Conservation (phyloP, 495 filamentous ascomycete species). For the Darksidea phi region DNA sequence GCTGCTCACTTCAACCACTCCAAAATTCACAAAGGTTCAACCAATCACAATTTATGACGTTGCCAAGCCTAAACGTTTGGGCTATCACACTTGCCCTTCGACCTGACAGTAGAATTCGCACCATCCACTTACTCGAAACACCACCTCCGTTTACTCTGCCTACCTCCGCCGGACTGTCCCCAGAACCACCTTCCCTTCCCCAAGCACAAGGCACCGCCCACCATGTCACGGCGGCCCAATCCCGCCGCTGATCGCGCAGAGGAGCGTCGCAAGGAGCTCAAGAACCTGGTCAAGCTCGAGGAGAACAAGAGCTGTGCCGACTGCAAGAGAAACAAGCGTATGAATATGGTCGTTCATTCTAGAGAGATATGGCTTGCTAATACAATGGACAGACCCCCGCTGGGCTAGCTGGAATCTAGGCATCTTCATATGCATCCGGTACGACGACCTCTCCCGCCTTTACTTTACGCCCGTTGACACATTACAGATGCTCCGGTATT, state of each 20-base stretch:
- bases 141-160: too few relatives aligned
- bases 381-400: constrained; percentile 71
- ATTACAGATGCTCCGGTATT: constrained; percentile 78
- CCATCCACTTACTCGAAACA: neutral
- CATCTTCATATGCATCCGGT: constrained; percentile 93
- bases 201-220: constrained; percentile 12
- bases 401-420: constrained; percentile 78
- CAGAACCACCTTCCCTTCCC: neutral
- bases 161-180: neutral
- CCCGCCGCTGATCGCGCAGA: constrained; percentile 78
- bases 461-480: constrained; percentile 16
- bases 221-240: constrained; percentile 89
- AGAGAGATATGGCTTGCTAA: constrained; percentile 5
- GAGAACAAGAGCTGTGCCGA: constrained; percentile 95
- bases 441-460: constrained; percentile 14
- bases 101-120: constrained; percentile 14
- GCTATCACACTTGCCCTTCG: neutral
- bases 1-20: too few relatives aligned
- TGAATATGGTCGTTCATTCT: constrained; percentile 38
- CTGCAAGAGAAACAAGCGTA: constrained; percentile 98
- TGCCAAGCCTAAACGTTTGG: neutral
- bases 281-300: constrained; percentile 87
- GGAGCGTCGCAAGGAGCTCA: constrained; percentile 87
- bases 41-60: constrained; percentile 8
- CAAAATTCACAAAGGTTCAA: too few relatives aligned